A percentile compares a stretch with the other conserved stretches of the same genome.
Evolutionary conservation across 1,284 basidiomycete genomes (phyloP).

Genomic region (Limonomyces culmigenus): DNA sequence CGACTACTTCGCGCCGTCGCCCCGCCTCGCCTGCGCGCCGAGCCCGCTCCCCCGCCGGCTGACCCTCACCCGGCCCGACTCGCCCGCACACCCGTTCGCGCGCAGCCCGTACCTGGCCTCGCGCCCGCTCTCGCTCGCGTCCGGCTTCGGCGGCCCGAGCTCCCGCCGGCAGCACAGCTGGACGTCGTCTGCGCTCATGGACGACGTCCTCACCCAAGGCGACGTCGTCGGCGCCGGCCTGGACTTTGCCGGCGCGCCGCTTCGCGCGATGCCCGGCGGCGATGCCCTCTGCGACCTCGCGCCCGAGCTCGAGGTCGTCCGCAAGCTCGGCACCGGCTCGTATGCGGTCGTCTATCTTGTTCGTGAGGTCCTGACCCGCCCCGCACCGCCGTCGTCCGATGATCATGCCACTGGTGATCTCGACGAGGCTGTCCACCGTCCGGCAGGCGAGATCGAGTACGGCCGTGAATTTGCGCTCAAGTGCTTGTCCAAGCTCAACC

Average conservation of each 20-base stretch:
- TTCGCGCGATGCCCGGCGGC: constrained; percentile 28
- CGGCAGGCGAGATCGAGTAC: constrained; percentile 31
- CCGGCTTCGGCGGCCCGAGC: no score
- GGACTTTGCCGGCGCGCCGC: constrained; percentile 41
- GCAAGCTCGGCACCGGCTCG: constrained; percentile 73
- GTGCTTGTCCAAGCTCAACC: constrained; percentile 85
- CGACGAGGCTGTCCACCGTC: constrained; percentile 23
- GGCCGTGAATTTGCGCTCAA: constrained; percentile 91
- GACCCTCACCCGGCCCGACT: no score
- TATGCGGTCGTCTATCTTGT: constrained; percentile 93
- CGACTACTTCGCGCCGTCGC: constrained; percentile 13
- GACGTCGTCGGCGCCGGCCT: constrained; percentile 55
- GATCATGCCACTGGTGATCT: constrained; percentile 46
- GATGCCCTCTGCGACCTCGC: constrained; percentile 17
- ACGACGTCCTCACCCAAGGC: constrained; percentile 52
- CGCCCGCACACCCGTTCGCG: no score
- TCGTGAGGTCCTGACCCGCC: constrained; percentile 60
- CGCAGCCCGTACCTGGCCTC: constrained; percentile 10
- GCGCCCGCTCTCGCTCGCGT: constrained; percentile 8
- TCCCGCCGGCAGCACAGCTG: no score
- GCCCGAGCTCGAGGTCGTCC: constrained; percentile 66
- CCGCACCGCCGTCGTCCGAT: constrained; percentile 23
- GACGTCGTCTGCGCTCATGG: constrained; percentile 24
- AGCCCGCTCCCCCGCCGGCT: constrained; percentile 10
- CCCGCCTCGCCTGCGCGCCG: constrained; percentile 11